Evolutionary conservation across 306 rosid genomes (phyloP).

Genomic region (Ormosia semicastrata): DNA sequence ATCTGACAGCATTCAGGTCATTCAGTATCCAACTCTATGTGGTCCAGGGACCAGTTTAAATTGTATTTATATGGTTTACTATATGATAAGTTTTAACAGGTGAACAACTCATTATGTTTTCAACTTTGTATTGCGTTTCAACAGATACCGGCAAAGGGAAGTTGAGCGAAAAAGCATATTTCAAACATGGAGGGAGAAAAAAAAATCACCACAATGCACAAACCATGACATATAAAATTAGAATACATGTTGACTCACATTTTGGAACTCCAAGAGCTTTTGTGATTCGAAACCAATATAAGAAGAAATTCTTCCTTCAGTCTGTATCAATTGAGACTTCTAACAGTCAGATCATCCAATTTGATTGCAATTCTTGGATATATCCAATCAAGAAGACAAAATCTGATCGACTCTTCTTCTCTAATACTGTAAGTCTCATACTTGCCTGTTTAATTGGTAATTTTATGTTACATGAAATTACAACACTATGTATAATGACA

Average conservation of each 20-base stretch:
- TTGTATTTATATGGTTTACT: neutral
- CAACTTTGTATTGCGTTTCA: constrained; percentile 3
- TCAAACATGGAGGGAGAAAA: constrained; percentile 34
- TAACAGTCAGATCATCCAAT: constrained; percentile 42
- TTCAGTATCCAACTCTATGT: neutral
- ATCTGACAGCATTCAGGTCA: neutral
- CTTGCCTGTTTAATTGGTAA: neutral
- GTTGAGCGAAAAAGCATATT: constrained; percentile 40
- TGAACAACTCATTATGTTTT: neutral
- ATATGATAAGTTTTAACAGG: neutral
- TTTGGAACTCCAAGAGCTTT: constrained; percentile 76
- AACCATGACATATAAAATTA: constrained; percentile 43
- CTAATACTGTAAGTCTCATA: constrained; percentile 53
- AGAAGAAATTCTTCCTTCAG: constrained; percentile 51
- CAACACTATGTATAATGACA: constrained; percentile 15
- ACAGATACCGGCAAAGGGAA: constrained; percentile 62
- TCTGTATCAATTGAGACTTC: constrained; percentile 41
- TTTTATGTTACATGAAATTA: neutral
- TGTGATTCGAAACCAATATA: constrained; percentile 40
- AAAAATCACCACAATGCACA: constrained; percentile 32
- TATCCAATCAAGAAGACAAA: constrained; percentile 47
- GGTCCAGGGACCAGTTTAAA: neutral
- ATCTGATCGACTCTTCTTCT: constrained; percentile 55
- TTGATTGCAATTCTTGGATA: constrained; percentile 69
- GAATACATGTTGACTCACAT: constrained; percentile 38